These are phyloP conservation scores for Colletotrichum graminicola DNA, from an alignment of 2,329 filamentous ascomycete species.

Conservation along the genomic window DNA sequence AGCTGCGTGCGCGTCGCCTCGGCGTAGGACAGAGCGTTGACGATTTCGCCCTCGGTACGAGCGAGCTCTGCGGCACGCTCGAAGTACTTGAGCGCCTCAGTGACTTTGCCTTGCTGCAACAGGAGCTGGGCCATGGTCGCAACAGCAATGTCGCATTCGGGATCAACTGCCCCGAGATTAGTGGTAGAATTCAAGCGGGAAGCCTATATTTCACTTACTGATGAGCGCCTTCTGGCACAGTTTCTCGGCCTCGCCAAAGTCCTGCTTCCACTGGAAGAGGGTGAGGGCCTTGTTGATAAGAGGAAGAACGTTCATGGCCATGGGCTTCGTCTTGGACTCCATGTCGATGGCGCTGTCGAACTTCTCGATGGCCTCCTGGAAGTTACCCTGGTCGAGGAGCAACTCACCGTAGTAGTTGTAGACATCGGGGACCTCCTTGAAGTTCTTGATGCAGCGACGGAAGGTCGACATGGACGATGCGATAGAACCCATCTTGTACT, in stretches of 20 bases:
- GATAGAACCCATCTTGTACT: slow-evolving; percentile 99
- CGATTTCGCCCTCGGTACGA: slow-evolving; percentile 92
- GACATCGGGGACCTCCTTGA: slow-evolving; percentile 94
- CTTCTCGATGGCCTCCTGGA: slow-evolving; percentile 94
- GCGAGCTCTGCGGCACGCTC: slow-evolving; percentile 95
- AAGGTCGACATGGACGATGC: slow-evolving; percentile 99
- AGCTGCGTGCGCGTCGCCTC: slow-evolving; percentile 97
- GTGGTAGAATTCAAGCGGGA: slow-evolving; percentile 36
- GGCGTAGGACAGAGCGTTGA: slow-evolving; percentile 96
- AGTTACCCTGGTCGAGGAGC: slow-evolving; percentile 96
- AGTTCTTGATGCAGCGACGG: slow-evolving; percentile 97
- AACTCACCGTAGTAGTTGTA: slow-evolving; percentile 99
- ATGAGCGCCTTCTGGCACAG: slow-evolving; percentile 97
- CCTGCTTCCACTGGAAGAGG: slow-evolving; percentile 98
- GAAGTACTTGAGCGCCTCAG: slow-evolving; percentile 95
- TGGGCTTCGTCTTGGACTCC: slow-evolving; percentile 93
- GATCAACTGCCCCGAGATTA: slow-evolving; percentile 78
- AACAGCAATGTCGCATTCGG: slow-evolving; percentile 98
- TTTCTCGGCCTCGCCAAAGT: slow-evolving; percentile 94
- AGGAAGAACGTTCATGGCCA: slow-evolving; percentile 96
- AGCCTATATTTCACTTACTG: slow-evolving; percentile 70
- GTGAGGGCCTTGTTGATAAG: slow-evolving; percentile 98
- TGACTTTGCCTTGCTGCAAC: slow-evolving; percentile 97
- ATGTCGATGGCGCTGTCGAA: slow-evolving; percentile 99
- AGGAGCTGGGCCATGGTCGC: slow-evolving; percentile 98